Percentiles rank a stretch among this genome's conserved stretches.
phyloP scores from a whole-genome alignment of 2,329 filamentous ascomycete species.

The Dryadomyces sulphureus region DNA sequence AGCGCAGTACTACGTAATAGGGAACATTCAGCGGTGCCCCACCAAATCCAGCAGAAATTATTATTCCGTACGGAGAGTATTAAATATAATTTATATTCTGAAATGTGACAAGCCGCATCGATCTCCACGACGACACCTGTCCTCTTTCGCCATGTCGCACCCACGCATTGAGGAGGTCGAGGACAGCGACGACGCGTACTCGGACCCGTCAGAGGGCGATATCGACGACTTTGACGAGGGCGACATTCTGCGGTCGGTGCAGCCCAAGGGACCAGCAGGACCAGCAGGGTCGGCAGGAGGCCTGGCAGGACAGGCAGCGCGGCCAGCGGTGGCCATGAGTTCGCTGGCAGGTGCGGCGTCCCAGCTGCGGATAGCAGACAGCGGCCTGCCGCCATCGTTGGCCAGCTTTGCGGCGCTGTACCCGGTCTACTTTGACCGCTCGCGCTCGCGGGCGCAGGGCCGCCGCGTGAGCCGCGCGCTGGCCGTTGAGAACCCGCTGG shows the following conservation, averaged over 20 bases:
- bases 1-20: no score
- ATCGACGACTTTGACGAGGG: slow-evolving; percentile 48
- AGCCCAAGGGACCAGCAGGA: no score
- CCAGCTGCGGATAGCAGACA: slow-evolving; percentile 19
- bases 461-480: slow-evolving; percentile 59
- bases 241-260: slow-evolving; percentile 37
- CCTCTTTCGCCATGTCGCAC: slow-evolving; percentile 51
- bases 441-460: slow-evolving; percentile 60
- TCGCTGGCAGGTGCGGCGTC: no score
- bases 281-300: no score
- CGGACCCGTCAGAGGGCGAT: slow-evolving; percentile 79
- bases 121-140: not conserved
- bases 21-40: no score
- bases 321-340: no score
- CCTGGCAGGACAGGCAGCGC: no score
- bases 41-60: no score
- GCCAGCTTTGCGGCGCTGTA: slow-evolving; percentile 81
- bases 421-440: slow-evolving; percentile 84
- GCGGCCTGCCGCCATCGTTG: slow-evolving; percentile 34
- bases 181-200: slow-evolving; percentile 57
- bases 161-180: slow-evolving; percentile 86
- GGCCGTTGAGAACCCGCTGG: slow-evolving; percentile 74
- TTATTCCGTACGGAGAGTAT: no score
- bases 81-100: not conserved
- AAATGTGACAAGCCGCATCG: no score